Base-by-base conservation (phyloP, 495 filamentous ascomycete genomes). In the Aspergillus mulundensis region DNA sequence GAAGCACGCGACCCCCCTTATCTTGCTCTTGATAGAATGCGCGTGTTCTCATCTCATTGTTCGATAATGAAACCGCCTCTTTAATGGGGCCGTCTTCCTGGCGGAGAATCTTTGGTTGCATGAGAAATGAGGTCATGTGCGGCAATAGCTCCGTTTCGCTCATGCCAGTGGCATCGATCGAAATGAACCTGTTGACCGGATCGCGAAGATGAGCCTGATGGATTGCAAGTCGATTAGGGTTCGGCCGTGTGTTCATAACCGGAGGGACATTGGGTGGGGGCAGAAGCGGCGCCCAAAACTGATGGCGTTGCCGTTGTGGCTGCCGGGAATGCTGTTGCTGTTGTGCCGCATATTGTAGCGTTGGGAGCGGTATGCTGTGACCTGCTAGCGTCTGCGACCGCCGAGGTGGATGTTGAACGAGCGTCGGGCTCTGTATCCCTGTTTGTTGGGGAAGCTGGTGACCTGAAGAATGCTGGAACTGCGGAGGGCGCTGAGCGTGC, bases 141-240 rank as follows among this genome's bases (percentile, higher is more conserved):
- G 81, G 75, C 36, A 79, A 83, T 50, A 63, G 59, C n/a, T 65
- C 58, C 1, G 57, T 58, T 18, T 67, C 60, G 15, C 57, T 23
- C n/a, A 60, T 45, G 6, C 61, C 64, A 15, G 34, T 50, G 7
- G 63, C 24, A 3, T 23, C 55, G 15, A 11, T 19, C 8, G 61
- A 53, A 40, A 67, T 32, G 5, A 75, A 52, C 32, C 70, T 68
- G 39, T 80, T 76, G 14, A 74, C 63, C 0, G 84, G 84, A 53
- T 82, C 85, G 28, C 78, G 75, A 40, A 81, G 67, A 59, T 81
- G 69, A 36, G 74, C 77, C 64, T 84, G 82, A 54, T 87, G 84
- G 32, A 87, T 71, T 4, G 78, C 73, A 30, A 71, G 67, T 28
- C 70, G 54, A 24, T 76, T 50, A 25, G 83, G 74, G 61, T 74